Evolutionary conservation across 2,329 filamentous ascomycete genomes (phyloP), one percentile per base, ranked within the genome.

Genomic region (Aspergillus flavus): DNA sequence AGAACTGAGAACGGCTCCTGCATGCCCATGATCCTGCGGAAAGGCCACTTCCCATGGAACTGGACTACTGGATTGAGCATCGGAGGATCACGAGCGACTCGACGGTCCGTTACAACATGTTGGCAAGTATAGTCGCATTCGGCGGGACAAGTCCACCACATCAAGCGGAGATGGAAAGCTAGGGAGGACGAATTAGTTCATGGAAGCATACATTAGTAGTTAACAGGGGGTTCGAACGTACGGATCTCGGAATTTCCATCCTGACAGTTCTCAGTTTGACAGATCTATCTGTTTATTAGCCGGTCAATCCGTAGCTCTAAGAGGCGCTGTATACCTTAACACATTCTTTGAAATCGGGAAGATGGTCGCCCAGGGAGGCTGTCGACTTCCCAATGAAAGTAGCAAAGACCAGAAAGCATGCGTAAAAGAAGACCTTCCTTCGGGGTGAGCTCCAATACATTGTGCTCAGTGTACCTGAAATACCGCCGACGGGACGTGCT

Each of bases 101-200:
- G 92, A 63, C 81, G 81, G 70, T 87, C 80, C 61, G 95, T 98
- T 64, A 96, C 85, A 76, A 97, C 90, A 84, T 96, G 94, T 78
- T 99, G 95, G 84, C 95, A 99, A 65, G 92, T 90, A 83, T 99
- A 96, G 83, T 99, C 94, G 87, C 95, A 99, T 86, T 99, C 94
- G 75, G 91, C 85, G 65, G 91, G 87, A 81, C 95, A 99, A 76
- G 88, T 89, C 95, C 95, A 99, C 77, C 97, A 82, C 74, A 98
- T 89, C 70, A 98, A 85, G 66, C 92, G 92, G 76, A 90, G 93
- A 79, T 91, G 87, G 71, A 97, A 77, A 66, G 95, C 93, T 97
- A 75, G 11, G 36, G 53, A 59, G 21, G 30, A 21, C 10, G 28
- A n/a, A 12, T 34, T 34, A 52, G 10, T 12, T 19, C 11, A 26